These are phyloP conservation scores for Gossypium rotundifolium DNA, from an alignment of 345 rosid genomes.

Conservation along the genomic window DNA sequence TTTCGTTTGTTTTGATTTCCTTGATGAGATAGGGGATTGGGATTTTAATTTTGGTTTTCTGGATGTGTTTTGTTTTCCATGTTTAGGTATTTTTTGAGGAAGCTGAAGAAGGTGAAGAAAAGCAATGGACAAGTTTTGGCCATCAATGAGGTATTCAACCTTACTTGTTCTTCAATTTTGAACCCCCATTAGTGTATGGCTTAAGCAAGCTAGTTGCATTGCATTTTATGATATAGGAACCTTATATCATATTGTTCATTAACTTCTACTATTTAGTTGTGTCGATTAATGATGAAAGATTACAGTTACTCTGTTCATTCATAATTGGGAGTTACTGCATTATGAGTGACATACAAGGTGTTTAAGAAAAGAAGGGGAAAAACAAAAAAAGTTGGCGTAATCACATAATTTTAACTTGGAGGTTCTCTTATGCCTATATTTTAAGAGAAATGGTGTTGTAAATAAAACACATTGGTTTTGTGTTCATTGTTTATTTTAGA, in stretches of 20 bases:
- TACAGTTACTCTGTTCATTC: background rate
- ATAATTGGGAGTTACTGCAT: background rate
- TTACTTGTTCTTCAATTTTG: background rate
- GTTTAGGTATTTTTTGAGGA: constrained; percentile 46
- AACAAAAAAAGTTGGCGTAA: background rate
- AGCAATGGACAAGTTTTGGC: constrained; percentile 50
- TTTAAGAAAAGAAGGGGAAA: background rate
- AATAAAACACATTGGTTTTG: background rate
- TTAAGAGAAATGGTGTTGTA: background rate
- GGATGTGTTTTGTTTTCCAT: background rate
- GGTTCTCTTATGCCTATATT: background rate
- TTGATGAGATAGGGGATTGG: background rate
- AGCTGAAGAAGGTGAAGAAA: constrained; percentile 50
- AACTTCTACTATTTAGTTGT: background rate
- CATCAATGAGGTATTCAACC: constrained; percentile 40
- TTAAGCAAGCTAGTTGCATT: background rate
- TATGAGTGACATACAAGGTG: background rate
- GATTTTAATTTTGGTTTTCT: background rate
- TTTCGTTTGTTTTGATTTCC: background rate
- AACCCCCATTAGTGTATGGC: background rate
- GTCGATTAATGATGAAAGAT: background rate
- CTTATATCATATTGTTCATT: background rate
- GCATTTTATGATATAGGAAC: background rate
- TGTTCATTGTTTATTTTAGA: background rate
- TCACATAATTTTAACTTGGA: background rate